Evolutionary conservation across 768 basidiomycete species (phyloP).

Genomic region (Pholiota molesta): DNA sequence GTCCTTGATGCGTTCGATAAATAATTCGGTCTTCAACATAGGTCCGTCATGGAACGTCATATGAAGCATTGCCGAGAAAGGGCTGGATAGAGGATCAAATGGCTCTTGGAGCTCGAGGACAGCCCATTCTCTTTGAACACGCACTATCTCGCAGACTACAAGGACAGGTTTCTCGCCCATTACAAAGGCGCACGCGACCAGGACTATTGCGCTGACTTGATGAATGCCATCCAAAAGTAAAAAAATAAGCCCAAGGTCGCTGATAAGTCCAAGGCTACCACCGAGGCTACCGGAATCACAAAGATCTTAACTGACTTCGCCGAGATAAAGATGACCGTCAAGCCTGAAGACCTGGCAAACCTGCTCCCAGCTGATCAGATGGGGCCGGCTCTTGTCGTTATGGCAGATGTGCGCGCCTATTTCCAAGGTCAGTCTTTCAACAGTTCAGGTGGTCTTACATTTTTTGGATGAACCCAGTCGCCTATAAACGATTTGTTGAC

Average conservation of each 20-base stretch:
- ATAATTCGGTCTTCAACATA: conserved; percentile 5
- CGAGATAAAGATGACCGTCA: conserved; percentile 44
- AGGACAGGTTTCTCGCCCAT: conserved; percentile 41
- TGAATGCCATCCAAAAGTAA: conserved; percentile 26
- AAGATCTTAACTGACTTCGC: conserved; percentile 40
- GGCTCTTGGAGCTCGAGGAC: conserved; percentile 53
- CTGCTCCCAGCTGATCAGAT: conserved; percentile 53
- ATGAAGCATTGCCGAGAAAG: conserved; percentile 44
- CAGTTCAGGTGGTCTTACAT: not conserved
- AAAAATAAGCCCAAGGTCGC: not conserved
- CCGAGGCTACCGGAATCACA: conserved; percentile 29
- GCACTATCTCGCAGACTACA: conserved; percentile 53
- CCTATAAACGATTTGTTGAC: conserved; percentile 62
- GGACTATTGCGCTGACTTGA: conserved; percentile 28
- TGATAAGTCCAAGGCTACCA: not conserved
- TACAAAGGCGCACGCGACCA: conserved; percentile 49
- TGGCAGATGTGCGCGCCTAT: conserved; percentile 74
- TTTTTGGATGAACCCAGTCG: conserved; percentile 45
- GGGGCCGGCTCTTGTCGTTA: conserved; percentile 62
- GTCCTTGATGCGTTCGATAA: not conserved
- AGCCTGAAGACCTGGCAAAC: conserved; percentile 47
- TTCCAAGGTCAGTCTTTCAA: conserved; percentile 62
- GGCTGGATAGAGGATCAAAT: conserved; percentile 44
- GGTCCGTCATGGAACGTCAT: conserved; percentile 46
- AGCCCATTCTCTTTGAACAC: conserved; percentile 56